These are phyloP conservation scores for Tilletia caries DNA, from an alignment of 1,284 basidiomycete species.

Conservation along the genomic window DNA sequence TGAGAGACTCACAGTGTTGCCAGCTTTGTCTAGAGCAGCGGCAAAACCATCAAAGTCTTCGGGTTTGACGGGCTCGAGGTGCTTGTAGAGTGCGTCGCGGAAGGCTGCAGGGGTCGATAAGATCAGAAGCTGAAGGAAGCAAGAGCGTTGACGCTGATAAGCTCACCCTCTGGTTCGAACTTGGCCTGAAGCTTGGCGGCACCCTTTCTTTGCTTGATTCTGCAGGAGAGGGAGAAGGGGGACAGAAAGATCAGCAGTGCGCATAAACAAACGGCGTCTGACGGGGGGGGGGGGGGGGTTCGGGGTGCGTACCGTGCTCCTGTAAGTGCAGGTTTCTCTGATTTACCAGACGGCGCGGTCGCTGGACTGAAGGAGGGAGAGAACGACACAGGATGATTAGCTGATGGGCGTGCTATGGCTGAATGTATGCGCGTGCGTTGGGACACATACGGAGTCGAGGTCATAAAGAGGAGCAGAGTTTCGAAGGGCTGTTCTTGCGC, in stretches of 20 bases:
- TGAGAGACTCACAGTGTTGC: slow-evolving; percentile 60
- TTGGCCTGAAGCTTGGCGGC: slow-evolving; percentile 59
- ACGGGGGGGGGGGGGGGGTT: too few species aligned
- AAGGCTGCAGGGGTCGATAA: slow-evolving; percentile 64
- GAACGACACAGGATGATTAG: neutral
- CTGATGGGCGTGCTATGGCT: neutral
- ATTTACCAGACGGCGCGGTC: slow-evolving; percentile 29
- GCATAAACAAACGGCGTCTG: neutral
- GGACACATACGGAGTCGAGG: slow-evolving; percentile 26
- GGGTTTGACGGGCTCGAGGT: slow-evolving; percentile 75
- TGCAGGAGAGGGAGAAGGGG: neutral
- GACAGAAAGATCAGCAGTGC: neutral
- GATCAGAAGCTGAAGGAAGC: neutral
- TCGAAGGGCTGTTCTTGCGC: neutral
- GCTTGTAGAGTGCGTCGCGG: slow-evolving; percentile 89
- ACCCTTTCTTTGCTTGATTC: slow-evolving; percentile 56
- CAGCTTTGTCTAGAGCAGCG: slow-evolving; percentile 80
- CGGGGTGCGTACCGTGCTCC: slow-evolving; percentile 13
- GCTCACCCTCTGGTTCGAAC: slow-evolving; percentile 60
- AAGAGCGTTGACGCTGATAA: too few species aligned
- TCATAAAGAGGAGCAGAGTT: slow-evolving; percentile 18
- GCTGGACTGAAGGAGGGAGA: slow-evolving; percentile 2
- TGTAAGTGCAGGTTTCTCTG: slow-evolving; percentile 22
- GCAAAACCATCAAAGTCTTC: slow-evolving; percentile 79
- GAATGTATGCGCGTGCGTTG: too few species aligned